Conservation (phyloP, 257 asterid species). For the Orobanche coerulescens region DNA sequence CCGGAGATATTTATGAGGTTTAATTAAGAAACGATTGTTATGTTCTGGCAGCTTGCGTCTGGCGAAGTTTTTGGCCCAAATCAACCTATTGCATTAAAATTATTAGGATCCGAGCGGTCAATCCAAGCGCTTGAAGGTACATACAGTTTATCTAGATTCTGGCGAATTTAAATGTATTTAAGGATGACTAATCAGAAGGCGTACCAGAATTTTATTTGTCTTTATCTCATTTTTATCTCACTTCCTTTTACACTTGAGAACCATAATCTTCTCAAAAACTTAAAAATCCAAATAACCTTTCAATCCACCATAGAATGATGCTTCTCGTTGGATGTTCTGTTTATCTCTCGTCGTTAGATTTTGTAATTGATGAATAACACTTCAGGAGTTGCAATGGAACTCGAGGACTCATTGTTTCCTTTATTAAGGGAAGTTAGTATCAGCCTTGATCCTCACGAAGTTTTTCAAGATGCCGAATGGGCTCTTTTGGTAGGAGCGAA, state of each 20-base stretch:
- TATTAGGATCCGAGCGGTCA: conserved; percentile 91
- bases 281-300: too few relatives aligned
- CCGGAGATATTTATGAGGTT: background rate
- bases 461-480: conserved; percentile 95
- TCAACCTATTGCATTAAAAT: conserved; percentile 80
- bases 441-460: conserved; percentile 85
- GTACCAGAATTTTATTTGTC: background rate
- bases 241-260: too few relatives aligned
- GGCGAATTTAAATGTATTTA: background rate
- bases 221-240: background rate
- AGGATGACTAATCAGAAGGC: too few relatives aligned
- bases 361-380: background rate
- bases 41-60: conserved; percentile 50
- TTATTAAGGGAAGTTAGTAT: conserved; percentile 89
- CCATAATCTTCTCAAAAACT: too few relatives aligned
- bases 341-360: conserved; percentile 4
- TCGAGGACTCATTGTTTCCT: conserved; percentile 93
- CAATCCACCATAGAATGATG: too few relatives aligned
- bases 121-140: conserved; percentile 94
- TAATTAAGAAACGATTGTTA: background rate
- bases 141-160: background rate
- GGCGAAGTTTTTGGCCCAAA: conserved; percentile 92
- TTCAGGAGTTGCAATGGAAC: conserved; percentile 98
- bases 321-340: too few relatives aligned
- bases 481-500: conserved; percentile 97